Evolutionary conservation across 352 stramenopile genomes (phyloP).

Genomic region (Saprolegnia diclina): DNA sequence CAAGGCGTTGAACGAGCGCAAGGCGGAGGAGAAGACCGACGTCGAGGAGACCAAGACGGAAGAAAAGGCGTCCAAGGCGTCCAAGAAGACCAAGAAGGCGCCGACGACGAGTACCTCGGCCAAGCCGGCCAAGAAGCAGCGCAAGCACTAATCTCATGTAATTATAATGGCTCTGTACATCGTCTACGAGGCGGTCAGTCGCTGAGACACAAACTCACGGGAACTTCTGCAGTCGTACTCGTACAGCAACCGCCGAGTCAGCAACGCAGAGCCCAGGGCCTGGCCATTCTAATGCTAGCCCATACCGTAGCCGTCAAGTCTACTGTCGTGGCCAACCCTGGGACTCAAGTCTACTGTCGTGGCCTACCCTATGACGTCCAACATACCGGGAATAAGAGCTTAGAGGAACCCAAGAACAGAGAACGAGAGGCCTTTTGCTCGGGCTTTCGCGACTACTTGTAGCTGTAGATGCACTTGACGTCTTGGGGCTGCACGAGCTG

Average conservation of each 20-base stretch:
- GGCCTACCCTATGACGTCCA: no score
- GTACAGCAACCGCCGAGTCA: no score
- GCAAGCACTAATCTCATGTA: slow-evolving; percentile 19
- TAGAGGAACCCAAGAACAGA: no score
- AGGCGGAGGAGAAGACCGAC: slow-evolving; percentile 40
- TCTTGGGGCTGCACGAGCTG: slow-evolving; percentile 83
- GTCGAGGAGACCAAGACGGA: slow-evolving; percentile 48
- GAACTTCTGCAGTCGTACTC: no score
- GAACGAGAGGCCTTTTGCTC: no score
- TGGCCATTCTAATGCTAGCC: no score
- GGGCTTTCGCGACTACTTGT: slow-evolving; percentile 34
- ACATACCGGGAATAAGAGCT: no score
- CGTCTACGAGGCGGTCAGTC: not conserved
- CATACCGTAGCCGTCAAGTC: no score
- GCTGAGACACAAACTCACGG: no score
- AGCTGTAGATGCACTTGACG: slow-evolving; percentile 90
- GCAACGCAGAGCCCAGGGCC: not conserved
- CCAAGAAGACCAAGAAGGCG: slow-evolving; percentile 16
- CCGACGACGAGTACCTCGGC: not conserved
- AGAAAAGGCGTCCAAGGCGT: slow-evolving; percentile 28
- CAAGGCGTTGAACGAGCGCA: slow-evolving; percentile 53
- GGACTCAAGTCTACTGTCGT: no score
- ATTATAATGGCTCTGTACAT: not conserved
- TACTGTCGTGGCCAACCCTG: no score
- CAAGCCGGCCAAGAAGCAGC: slow-evolving; percentile 17